Percentiles rank a stretch among this genome's conserved stretches.
These are phyloP conservation scores for Boletus sp. DNA, from an alignment of 768 basidiomycete genomes.

Conservation along the genomic window DNA sequence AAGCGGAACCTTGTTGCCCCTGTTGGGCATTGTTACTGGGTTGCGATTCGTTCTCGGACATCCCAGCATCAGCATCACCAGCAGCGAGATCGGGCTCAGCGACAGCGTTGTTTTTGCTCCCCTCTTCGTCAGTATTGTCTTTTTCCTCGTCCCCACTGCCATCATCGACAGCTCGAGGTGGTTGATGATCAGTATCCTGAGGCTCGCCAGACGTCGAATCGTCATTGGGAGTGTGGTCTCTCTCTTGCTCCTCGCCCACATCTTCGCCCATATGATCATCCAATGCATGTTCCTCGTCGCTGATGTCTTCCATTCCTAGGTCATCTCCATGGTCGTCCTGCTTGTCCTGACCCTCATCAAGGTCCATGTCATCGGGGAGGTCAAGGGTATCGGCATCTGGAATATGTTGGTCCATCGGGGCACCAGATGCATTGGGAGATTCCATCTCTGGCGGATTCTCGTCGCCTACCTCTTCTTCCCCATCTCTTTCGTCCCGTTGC, in stretches of 20 bases:
- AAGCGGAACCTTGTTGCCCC: conserved; percentile 20
- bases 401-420: conserved; percentile 71
- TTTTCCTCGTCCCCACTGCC: conserved; percentile 19
- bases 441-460: conserved; percentile 43
- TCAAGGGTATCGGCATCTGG: conserved; percentile 82
- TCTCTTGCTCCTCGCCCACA: conserved; percentile 1
- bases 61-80: conserved; percentile 24
- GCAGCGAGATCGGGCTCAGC: conserved; percentile 37
- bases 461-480: conserved; percentile 22
- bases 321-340: conserved; percentile 26
- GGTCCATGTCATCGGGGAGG: conserved; percentile 81
- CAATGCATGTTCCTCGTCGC: conserved; percentile 25
- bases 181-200: conserved; percentile 21
- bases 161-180: conserved; percentile 17
- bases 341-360: conserved; percentile 40
- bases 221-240: conserved; percentile 11
- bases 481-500: conserved; percentile 25
- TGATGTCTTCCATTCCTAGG: conserved; percentile 36
- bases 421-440: conserved; percentile 50
- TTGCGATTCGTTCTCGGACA: conserved; percentile 15
- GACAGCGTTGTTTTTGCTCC: conserved; percentile 24
- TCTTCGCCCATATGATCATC: conserved; percentile 32
- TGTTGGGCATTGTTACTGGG: conserved; percentile 17
- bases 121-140: conserved; percentile 30
- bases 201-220: conserved; percentile 23